These are phyloP conservation scores for Phialemoniopsis sp. DNA, from an alignment of 2,329 filamentous ascomycete genomes.

Conservation along the genomic window DNA sequence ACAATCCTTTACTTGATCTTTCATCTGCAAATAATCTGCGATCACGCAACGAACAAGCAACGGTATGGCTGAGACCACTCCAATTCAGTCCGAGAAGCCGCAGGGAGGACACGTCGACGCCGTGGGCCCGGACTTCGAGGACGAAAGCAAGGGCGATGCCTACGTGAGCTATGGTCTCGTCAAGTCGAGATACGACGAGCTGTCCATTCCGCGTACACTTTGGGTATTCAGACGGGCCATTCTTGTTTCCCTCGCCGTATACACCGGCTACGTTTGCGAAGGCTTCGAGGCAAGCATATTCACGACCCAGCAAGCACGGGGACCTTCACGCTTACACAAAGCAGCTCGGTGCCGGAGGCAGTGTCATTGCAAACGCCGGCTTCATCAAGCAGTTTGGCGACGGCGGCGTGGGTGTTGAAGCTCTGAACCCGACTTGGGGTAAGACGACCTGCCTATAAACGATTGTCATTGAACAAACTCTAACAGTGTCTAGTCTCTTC, in stretches of 20 bases:
- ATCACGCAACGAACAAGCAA: no score
- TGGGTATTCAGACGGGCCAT: constrained; percentile 5
- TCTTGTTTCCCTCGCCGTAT: constrained; percentile 4
- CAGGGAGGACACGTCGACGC: no score
- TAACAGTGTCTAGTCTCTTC: neutral
- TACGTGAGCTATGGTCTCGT: constrained; percentile 4
- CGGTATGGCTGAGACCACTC: no score
- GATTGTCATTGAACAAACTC: neutral
- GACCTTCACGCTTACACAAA: neutral
- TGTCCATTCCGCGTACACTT: constrained; percentile 3
- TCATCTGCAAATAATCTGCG: no score
- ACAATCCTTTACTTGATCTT: no score
- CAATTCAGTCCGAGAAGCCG: no score
- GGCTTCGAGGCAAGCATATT: constrained; percentile 5
- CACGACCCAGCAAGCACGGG: no score
- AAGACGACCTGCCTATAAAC: neutral
- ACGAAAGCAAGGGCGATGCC: neutral
- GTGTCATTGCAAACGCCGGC: constrained; percentile 5
- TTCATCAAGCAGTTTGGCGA: constrained; percentile 8
- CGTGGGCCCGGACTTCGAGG: no score
- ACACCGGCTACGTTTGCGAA: constrained; percentile 8
- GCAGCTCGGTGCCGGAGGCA: constrained; percentile 2
- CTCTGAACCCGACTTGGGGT: constrained; percentile 3
- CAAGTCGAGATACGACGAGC: constrained; percentile 6
- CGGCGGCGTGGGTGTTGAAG: constrained; percentile 1